phyloP scores from a whole-genome alignment of 371 early-diverging fungal species.

The Rhizopus microsporus region DNA sequence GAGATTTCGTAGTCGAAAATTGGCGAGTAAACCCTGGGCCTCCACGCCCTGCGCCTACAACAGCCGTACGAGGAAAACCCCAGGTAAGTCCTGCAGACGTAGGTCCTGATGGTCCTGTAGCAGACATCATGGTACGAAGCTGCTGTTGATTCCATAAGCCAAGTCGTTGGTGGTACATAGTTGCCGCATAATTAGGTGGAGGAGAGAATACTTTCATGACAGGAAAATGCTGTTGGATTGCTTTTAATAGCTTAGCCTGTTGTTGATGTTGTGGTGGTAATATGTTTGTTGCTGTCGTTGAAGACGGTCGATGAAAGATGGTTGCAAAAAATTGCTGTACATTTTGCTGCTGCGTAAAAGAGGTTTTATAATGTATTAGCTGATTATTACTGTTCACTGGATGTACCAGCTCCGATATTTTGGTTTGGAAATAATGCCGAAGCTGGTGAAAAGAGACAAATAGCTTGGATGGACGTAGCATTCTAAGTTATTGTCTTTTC shows the following conservation, averaged over 20 bases:
- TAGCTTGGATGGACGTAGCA: conserved; percentile 33
- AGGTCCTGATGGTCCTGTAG: conserved; percentile 10
- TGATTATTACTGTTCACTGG: conserved; percentile 5
- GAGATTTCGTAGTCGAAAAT: conserved; percentile 29
- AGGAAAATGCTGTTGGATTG: conserved; percentile 28
- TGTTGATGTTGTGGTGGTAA: conserved; percentile 9
- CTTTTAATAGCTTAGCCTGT: conserved; percentile 12
- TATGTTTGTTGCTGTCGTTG: not conserved
- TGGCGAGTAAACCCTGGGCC: conserved; percentile 19
- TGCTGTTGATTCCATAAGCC: conserved; percentile 19
- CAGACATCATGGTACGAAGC: conserved; percentile 28
- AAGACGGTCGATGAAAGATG: conserved; percentile 1
- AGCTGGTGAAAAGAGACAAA: conserved; percentile 39
- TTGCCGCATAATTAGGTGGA: conserved; percentile 11
- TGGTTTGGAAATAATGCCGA: conserved; percentile 31
- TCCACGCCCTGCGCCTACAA: conserved; percentile 19
- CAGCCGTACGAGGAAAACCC: conserved; percentile 28
- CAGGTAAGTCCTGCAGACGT: conserved; percentile 13
- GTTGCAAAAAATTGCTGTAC: conserved; percentile 9
- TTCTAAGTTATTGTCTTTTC: conserved; percentile 10
- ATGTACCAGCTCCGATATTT: conserved; percentile 30
- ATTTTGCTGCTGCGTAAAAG: conserved; percentile 21
- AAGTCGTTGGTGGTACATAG: not conserved
- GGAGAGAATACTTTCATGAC: conserved; percentile 29
- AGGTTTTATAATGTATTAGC: conserved; percentile 3